Conservation (phyloP, 2,329 filamentous ascomycete species). For the Penicillium decumbens region DNA sequence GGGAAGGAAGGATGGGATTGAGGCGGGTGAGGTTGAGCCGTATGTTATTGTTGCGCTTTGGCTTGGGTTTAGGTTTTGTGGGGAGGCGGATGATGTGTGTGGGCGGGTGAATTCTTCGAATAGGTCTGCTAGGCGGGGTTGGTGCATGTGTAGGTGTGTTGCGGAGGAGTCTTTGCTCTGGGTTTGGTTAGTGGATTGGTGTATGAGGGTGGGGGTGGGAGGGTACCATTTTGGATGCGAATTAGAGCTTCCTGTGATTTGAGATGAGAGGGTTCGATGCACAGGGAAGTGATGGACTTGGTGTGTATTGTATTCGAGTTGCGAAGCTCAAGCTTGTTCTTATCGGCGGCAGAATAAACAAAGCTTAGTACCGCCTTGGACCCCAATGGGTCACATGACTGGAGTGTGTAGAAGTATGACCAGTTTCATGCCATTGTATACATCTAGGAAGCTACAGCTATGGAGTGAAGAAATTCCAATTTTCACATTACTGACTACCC, state of each 20-base stretch:
- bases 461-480: too few relatives aligned
- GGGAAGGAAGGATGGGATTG: constrained; percentile 44
- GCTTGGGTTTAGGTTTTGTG: constrained; percentile 7
- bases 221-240: constrained; percentile 22
- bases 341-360: constrained; percentile 6
- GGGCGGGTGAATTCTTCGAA: constrained; percentile 50
- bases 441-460: too few relatives aligned
- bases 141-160: constrained; percentile 47
- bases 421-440: too few relatives aligned
- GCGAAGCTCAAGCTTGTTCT: constrained; percentile 4
- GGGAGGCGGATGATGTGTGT: constrained; percentile 29
- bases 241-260: not conserved
- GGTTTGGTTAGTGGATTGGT: not conserved
- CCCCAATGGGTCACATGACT: not conserved
- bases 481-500: not conserved
- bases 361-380: not conserved
- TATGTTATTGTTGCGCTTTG: constrained; percentile 22
- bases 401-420: too few relatives aligned
- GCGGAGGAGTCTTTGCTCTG: constrained; percentile 50
- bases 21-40: constrained; percentile 29
- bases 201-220: not conserved
- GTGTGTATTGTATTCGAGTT: not conserved
- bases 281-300: not conserved
- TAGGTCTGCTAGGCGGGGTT: constrained; percentile 46
- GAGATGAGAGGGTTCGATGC: not conserved